Conservation (phyloP, 2,329 filamentous ascomycete genomes). For the Trichoderma lentiforme region DNA sequence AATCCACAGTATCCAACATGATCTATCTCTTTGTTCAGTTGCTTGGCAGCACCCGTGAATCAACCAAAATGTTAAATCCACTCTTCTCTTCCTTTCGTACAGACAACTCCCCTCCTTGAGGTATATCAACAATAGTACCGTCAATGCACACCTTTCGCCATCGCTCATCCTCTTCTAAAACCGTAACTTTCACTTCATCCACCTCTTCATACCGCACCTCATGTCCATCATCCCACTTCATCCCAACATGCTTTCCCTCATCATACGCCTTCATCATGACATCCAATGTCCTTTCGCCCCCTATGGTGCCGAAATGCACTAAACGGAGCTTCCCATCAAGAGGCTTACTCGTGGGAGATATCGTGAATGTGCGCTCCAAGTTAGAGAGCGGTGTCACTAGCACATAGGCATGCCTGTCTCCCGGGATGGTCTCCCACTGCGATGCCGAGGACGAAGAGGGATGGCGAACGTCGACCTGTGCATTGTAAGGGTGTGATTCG, state of each 20-base stretch:
- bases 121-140: slow-evolving; percentile 77
- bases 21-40: not conserved
- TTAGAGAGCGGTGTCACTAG: slow-evolving; percentile 75
- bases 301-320: slow-evolving; percentile 69
- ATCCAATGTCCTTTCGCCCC: slow-evolving; percentile 65
- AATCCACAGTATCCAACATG: not conserved
- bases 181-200: slow-evolving; percentile 62
- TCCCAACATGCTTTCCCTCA: slow-evolving; percentile 52
- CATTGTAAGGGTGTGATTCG: slow-evolving; percentile 49
- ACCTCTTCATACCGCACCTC: slow-evolving; percentile 70
- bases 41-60: slow-evolving; percentile 26
- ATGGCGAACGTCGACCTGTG: slow-evolving; percentile 37
- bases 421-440: slow-evolving; percentile 28
- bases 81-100: slow-evolving; percentile 49
- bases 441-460: slow-evolving; percentile 5
- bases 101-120: slow-evolving; percentile 66
- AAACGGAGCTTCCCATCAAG: slow-evolving; percentile 69
- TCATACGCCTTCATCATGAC: slow-evolving; percentile 68
- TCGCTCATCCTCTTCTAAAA: slow-evolving; percentile 62
- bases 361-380: slow-evolving; percentile 76
- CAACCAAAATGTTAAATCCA: slow-evolving; percentile 46
- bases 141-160: slow-evolving; percentile 93
- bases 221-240: slow-evolving; percentile 52
- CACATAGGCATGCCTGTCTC: slow-evolving; percentile 67
- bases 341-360: slow-evolving; percentile 69